Conservation (phyloP, 345 rosid genomes). For the Sonneratia alba region DNA sequence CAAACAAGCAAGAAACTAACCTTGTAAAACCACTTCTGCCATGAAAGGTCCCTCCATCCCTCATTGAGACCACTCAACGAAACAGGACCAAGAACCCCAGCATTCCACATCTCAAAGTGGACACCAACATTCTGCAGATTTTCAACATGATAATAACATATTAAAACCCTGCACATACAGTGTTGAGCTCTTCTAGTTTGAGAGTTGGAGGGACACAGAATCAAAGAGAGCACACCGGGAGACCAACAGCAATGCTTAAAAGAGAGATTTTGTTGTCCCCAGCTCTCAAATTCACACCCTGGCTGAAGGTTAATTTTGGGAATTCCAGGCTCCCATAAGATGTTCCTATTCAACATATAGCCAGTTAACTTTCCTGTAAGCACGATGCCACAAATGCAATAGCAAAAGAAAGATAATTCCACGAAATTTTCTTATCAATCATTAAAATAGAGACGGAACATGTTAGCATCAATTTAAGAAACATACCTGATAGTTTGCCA, state of each 20-base stretch:
- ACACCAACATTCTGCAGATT: constrained; percentile 17
- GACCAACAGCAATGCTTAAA: constrained; percentile 40
- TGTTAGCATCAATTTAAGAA: neutral
- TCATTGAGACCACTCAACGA: constrained; percentile 15
- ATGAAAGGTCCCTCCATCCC: constrained; percentile 18
- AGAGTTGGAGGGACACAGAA: constrained; percentile 17
- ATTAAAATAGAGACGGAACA: constrained; percentile 4
- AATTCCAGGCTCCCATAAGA: constrained; percentile 9
- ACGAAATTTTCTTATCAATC: neutral
- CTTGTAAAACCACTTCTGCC: constrained; percentile 20
- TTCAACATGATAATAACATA: neutral
- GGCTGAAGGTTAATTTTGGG: constrained; percentile 12
- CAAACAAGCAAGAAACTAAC: constrained; percentile 1
- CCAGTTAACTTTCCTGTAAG: neutral
- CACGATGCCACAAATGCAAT: neutral
- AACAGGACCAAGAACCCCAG: constrained; percentile 19
- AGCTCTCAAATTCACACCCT: constrained; percentile 13
- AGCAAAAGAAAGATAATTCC: neutral
- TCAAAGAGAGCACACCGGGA: constrained; percentile 29
- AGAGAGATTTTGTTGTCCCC: constrained; percentile 35
- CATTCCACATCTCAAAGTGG: constrained; percentile 18
- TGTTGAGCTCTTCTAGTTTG: neutral
- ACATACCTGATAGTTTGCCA: constrained; percentile 42
- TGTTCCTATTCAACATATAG: constrained; percentile 9
- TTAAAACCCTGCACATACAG: neutral